These are phyloP conservation scores for Paecilomyces formosus DNA, from an alignment of 2,329 filamentous ascomycete genomes.

Conservation along the genomic window DNA sequence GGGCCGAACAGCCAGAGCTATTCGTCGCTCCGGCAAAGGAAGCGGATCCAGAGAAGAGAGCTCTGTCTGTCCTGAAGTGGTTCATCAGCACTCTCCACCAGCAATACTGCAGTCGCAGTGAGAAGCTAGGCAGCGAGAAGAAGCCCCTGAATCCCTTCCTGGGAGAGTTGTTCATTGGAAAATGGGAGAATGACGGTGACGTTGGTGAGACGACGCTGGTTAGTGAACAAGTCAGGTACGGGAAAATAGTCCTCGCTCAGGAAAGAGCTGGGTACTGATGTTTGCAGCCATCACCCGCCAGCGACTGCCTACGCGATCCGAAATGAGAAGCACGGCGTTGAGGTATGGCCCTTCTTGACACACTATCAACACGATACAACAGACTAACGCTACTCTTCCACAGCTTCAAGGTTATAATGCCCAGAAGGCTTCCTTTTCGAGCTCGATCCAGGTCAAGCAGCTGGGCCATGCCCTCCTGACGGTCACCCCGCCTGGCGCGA, in stretches of 20 bases:
- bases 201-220: slow-evolving; percentile 75
- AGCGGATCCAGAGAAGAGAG: slow-evolving; percentile 70
- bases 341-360: slow-evolving; percentile 21
- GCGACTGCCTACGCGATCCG: slow-evolving; percentile 90
- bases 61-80: slow-evolving; percentile 88
- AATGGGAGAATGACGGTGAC: slow-evolving; percentile 67
- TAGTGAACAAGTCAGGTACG: slow-evolving; percentile 80
- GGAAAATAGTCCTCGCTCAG: not conserved
- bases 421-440: slow-evolving; percentile 90
- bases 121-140: slow-evolving; percentile 84
- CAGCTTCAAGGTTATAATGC: slow-evolving; percentile 77
- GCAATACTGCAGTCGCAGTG: slow-evolving; percentile 67
- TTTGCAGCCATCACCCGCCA: slow-evolving; percentile 71
- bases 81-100: slow-evolving; percentile 90
- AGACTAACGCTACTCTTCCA: not conserved
- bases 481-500: slow-evolving; percentile 49
- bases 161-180: slow-evolving; percentile 86
- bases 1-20: slow-evolving; percentile 69
- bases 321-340: slow-evolving; percentile 75
- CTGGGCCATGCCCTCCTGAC: slow-evolving; percentile 82
- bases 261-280: slow-evolving; percentile 6
- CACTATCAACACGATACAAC: not conserved
- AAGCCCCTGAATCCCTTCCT: slow-evolving; percentile 96
- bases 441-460: slow-evolving; percentile 92
- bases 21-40: slow-evolving; percentile 78